Evolutionary conservation across 352 stramenopile species (phyloP), one percentile per base, ranked within the genome.

Genomic region (Globisporangium spinosum): DNA sequence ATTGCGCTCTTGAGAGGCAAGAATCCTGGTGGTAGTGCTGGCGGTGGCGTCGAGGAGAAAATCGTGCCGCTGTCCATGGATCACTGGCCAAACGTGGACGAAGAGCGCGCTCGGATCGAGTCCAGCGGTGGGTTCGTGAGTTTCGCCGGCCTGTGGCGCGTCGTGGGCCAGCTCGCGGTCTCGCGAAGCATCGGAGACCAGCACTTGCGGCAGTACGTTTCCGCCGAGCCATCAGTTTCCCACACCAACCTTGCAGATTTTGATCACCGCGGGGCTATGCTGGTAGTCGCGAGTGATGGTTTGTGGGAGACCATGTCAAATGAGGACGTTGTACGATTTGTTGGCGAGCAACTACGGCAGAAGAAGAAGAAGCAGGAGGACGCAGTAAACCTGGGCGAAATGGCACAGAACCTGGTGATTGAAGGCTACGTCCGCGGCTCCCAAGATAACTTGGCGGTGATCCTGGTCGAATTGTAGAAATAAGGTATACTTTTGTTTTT

Each of bases 401-500:
- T 94, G 55, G 90, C 92, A 12, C 74, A 92, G 55, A 64, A 85
- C 20, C 70, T 98, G n/a, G 82, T 95, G 6, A 76, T 93, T 23
- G 93, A 98, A 71, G 90, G 93, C 34, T 98, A 97, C 69, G 82
- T 98, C n/a, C 84, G 94, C 57, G 96, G 97, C 57, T 98, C 90
- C 58, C 89, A 90, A 5, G 97, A 99, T 70, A 99, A 99, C 67
- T 93, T 98, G 69, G 96, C 92, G 32, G 86, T 97, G 17, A 85
- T 92, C 10, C 64, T 89, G 2, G 73, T 89, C 5, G 65, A 55
- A 23, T 60, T 81, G 15, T 49, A 25, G 55, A 8, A 55, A 13
- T 8, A 32, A 60, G 35, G 40, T 0, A 23, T 35, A 22, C 1
- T 9, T 9, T 17, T 9, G 32, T 35, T 61, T 27, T 43, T 25